Evolutionary conservation across 768 basidiomycete genomes (phyloP).

Genomic region (Tulasnella sp.): DNA sequence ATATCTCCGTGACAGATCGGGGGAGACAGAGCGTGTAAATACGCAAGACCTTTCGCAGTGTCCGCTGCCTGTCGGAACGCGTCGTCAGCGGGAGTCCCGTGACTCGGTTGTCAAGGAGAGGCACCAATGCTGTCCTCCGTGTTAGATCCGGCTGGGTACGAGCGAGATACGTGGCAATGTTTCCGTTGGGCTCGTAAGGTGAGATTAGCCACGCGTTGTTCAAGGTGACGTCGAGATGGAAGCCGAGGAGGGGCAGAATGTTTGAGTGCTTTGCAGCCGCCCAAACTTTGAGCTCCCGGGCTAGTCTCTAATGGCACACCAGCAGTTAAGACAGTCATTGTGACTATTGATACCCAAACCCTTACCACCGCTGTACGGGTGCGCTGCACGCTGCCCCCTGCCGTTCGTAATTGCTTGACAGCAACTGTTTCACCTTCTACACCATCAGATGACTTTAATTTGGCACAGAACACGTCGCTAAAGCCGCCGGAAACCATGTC

Average conservation of each 20-base stretch:
- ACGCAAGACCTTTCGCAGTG: not conserved
- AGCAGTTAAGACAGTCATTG: not conserved
- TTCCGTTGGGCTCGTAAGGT: not conserved
- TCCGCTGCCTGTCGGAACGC: not conserved
- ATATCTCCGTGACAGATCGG: constrained; percentile 4
- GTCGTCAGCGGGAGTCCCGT: not conserved
- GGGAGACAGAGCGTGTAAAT: not conserved
- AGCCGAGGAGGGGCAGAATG: constrained; percentile 3
- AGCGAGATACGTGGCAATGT: not conserved
- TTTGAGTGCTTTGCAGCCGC: not conserved
- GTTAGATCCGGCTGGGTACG: not conserved
- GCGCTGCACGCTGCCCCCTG: not conserved
- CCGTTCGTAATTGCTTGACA: not conserved
- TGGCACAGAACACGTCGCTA: not conserved
- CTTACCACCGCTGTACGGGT: not conserved
- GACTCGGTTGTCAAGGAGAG: not conserved
- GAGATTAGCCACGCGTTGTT: not conserved
- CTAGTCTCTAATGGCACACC: not conserved
- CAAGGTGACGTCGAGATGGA: not conserved
- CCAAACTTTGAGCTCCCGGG: not conserved
- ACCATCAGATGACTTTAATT: not conserved
- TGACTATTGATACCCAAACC: not conserved
- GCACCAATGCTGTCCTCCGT: not conserved
- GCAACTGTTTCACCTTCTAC: not conserved
- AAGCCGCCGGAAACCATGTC: not conserved